phyloP scores from a whole-genome alignment of 768 basidiomycete genomes.

The Rhizopogon roseolus region DNA sequence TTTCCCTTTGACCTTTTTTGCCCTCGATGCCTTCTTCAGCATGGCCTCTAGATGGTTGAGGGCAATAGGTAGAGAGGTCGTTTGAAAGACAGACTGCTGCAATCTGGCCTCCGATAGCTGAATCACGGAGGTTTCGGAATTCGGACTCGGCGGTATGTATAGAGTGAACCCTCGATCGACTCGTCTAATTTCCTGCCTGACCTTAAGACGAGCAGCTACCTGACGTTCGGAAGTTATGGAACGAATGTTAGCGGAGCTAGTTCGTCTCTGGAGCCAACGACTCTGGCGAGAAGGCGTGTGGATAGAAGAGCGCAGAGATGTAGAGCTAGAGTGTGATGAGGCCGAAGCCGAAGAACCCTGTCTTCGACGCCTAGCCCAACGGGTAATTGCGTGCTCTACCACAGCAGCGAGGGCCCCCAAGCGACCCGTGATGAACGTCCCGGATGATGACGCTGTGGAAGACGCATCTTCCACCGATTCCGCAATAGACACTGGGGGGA shows the following conservation, averaged over 20 bases:
- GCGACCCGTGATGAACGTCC: slow-evolving; percentile 32
- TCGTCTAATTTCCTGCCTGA: slow-evolving; percentile 54
- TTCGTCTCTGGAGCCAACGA: slow-evolving; percentile 42
- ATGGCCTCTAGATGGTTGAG: slow-evolving; percentile 46
- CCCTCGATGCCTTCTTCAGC: slow-evolving; percentile 35
- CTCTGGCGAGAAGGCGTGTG: slow-evolving; percentile 34
- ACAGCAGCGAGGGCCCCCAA: slow-evolving; percentile 54
- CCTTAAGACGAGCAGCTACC: slow-evolving; percentile 56
- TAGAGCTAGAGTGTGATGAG: slow-evolving; percentile 38
- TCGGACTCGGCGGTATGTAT: slow-evolving; percentile 46
- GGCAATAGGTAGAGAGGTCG: slow-evolving; percentile 43
- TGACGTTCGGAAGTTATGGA: slow-evolving; percentile 53
- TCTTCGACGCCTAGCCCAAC: slow-evolving; percentile 50
- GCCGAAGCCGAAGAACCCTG: slow-evolving; percentile 41
- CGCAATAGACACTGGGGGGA: slow-evolving; percentile 26
- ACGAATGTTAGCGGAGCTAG: slow-evolving; percentile 46
- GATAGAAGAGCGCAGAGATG: slow-evolving; percentile 22
- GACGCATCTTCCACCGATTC: slow-evolving; percentile 22
- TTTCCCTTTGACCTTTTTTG: slow-evolving; percentile 17
- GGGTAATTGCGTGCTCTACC: slow-evolving; percentile 65
- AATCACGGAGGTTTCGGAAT: background rate
- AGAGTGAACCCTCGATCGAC: slow-evolving; percentile 62
- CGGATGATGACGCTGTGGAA: slow-evolving; percentile 27
- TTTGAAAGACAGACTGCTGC: slow-evolving; percentile 30
- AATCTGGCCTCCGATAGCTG: slow-evolving; percentile 3